Base-by-base conservation (phyloP, 2,329 filamentous ascomycete genomes). In the Diaporthe sp. region DNA sequence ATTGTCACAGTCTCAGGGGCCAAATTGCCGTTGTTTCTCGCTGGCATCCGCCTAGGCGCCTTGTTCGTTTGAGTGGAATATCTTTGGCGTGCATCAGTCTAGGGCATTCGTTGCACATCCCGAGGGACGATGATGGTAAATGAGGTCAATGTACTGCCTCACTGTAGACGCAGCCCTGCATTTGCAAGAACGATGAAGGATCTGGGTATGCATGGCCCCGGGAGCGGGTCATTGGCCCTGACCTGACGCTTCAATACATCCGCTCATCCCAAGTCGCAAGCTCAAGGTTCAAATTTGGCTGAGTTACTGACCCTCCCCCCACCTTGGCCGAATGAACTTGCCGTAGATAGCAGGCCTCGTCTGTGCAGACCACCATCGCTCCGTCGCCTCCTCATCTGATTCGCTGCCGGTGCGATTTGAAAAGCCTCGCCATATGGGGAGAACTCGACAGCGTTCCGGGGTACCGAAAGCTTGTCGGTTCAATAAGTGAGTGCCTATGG, bases 231-330 rank as follows among this genome's bases (percentile, higher is more conserved):
- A 42, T 55, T 4, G 9, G 31, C 17, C 17, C 39, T 31, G 7
- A 7, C 15, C 25, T 46, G 25, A 5, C 46, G 31, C 65, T 39
- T 53, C 65, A 53, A n/a, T 8, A 55, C 13, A 42, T 13, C 34
- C 65, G 65, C 65, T 55, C 49, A 42, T 70, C 65, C 65, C 65
- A 70, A 55, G 31, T 39, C 28, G 31, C 46, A 53, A 39, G 65
- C 65, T 70, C 65, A 70, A 55, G 22, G 49, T 55, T 70, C 49
- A 42, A 70, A 55, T 55, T 15, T 70, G 15, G 49, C 34, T 28
- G 49, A 55, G 65, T 55, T 70, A 49, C 15, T 34, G 49, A 39
- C 37, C 46, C 51, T 22, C 44, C 34, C 49, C 49, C 49, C 46
- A 42, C 46, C 46, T 39, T 42, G 34, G 34, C 22, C 46, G 25